These are phyloP conservation scores for Scopulariopsis brevicaulis DNA, from an alignment of 2,329 filamentous ascomycete species.

Conservation along the genomic window DNA sequence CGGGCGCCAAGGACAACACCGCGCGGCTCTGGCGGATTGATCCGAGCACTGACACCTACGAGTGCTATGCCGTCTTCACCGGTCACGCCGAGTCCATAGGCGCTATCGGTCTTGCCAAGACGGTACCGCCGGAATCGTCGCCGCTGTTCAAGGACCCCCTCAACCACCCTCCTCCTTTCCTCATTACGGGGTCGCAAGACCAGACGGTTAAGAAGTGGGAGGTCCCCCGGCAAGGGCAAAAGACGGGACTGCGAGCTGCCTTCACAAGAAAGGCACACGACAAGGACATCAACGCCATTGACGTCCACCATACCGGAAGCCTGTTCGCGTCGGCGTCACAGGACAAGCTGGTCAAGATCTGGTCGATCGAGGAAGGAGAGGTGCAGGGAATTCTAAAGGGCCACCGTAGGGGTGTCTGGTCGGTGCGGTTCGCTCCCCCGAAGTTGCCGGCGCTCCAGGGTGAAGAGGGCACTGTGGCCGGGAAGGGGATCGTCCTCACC, in stretches of 20 bases:
- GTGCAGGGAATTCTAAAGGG: constrained; percentile 84
- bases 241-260: constrained; percentile 50
- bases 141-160: constrained; percentile 63
- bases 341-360: constrained; percentile 94
- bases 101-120: constrained; percentile 72
- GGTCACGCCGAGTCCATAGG: constrained; percentile 92
- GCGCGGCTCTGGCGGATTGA: constrained; percentile 86
- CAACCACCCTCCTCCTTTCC: constrained; percentile 67
- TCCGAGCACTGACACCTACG: constrained; percentile 59
- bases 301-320: constrained; percentile 61
- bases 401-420: constrained; percentile 93
- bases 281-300: constrained; percentile 95
- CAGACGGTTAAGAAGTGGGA: constrained; percentile 95
- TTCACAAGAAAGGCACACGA: constrained; percentile 96
- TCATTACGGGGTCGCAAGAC: constrained; percentile 90
- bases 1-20: constrained; percentile 93
- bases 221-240: constrained; percentile 39
- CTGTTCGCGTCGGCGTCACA: constrained; percentile 94
- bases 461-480: constrained; percentile 60
- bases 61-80: constrained; percentile 71
- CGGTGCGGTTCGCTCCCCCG: constrained; percentile 77
- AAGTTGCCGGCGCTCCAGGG: constrained; percentile 63
- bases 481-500: constrained; percentile 74
- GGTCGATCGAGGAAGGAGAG: constrained; percentile 82
- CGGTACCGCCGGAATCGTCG: constrained; percentile 54